Evolutionary conservation across 768 basidiomycete species (phyloP), one percentile per base, ranked within the genome.

Genomic region (Termitomyces sp.): DNA sequence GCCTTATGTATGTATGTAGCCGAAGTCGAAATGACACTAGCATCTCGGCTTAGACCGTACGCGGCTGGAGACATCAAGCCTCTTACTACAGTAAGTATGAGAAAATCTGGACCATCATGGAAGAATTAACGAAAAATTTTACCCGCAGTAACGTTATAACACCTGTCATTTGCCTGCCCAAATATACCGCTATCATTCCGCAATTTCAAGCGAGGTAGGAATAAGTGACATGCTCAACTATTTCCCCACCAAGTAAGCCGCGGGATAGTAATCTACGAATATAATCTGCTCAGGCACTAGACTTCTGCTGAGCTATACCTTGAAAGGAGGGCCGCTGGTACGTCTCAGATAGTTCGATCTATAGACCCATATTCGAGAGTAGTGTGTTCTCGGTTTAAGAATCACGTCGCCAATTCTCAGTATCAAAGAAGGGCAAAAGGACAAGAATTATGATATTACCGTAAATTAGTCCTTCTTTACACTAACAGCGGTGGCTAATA

Each of bases 401-500:
- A 22, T 3, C 14, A 50, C 14, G 49, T 27, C 2, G 4, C 2
- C 49, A 26, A 5, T 16, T 39, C 18, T 51, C 50, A 26, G 18
- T 24, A 18, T 26, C 49, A 10, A 27, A 27, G 9, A 39, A 10
- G 12, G 24, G 36, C 36, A 27, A n/a, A 26, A 50, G 26, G 5
- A 13, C 26, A 18, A 51, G 5, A 26, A 24, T n/a, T 51, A 57
- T 55, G 47, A 49, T 37, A 61, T 62, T 59, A 43, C 32, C 5
- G 46, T 24, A 41, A 50, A 52, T 64, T 65, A 87, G 31, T 87
- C 86, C 68, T 72, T 83, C 72, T 81, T 83, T 48, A 68, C 68
- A 58, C 75, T 72, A 31, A 79, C 71, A 57, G 83, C 79, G 49
- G 83, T 83, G 18, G 86, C 86, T 27, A 85, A 76, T 31, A 94